Evolutionary conservation across 108 stramenopile species (phyloP).

Genomic region (Cyclotella atomus): DNA sequence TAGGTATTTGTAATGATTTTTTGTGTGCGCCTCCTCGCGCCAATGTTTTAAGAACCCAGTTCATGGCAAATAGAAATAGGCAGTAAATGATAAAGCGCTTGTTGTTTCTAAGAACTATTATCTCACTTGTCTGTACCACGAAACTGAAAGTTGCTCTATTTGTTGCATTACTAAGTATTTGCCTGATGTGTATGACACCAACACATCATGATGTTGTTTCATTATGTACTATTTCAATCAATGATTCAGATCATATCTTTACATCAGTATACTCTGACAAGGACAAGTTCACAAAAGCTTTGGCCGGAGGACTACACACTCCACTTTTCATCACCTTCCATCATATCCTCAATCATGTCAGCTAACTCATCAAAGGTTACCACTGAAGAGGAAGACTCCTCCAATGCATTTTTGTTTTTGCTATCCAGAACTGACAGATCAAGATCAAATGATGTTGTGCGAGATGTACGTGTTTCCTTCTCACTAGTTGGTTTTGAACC

Average conservation of each 20-base stretch:
- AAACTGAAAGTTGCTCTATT: too few relatives aligned
- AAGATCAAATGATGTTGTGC: slow-evolving; percentile 18
- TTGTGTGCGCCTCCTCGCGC: neutral
- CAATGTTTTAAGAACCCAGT: too few relatives aligned
- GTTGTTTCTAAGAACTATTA: too few relatives aligned
- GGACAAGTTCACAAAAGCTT: neutral
- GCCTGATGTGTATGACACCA: too few relatives aligned
- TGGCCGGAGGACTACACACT: neutral
- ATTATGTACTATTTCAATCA: too few relatives aligned
- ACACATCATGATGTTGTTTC: too few relatives aligned
- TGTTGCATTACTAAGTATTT: too few relatives aligned
- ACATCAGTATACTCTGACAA: neutral
- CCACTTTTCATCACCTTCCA: slow-evolving; percentile 5
- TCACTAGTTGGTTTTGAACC: neutral
- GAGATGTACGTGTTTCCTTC: neutral
- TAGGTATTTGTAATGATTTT: neutral
- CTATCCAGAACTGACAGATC: slow-evolving; percentile 13
- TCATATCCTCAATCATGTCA: neutral
- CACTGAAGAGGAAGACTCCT: neutral
- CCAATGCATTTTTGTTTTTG: neutral
- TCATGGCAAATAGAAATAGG: too few relatives aligned
- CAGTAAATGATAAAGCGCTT: too few relatives aligned
- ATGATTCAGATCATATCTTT: neutral
- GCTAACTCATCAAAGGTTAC: slow-evolving; percentile 10
- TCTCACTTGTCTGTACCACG: too few relatives aligned